Evolutionary conservation across 169 alveolate species (phyloP), one percentile per base, ranked within the genome.

Genomic region (Cryptosporidium sp.): DNA sequence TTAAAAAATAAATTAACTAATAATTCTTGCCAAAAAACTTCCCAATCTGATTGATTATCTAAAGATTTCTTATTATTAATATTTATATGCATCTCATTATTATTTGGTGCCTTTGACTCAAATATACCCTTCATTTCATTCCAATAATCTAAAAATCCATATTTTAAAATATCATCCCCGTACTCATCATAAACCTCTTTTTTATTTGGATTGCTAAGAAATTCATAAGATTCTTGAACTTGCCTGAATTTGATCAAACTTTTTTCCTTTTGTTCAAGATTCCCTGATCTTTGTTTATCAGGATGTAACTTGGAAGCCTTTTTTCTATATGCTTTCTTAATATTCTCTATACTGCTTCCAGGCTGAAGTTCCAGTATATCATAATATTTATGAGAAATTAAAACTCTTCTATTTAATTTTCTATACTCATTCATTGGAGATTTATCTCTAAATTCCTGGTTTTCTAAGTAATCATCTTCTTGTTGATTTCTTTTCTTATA

Each of bases 141-240:
- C 86, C 43, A 55, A 58, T 59, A 31, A 10, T 73, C 71, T 18
- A 73, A 73, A 10, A 73, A 35, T 12, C 86, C 86, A 35, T 55
- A 73, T n/a, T 73, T 73, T 16, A 73, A 26, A 52, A 59, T 59
- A 35, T 73, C 86, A 41, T 73, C 86, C 5, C 86, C 86, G 35
- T 73, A 73, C 21, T 73, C 86, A 31, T 73, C 86, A 35, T 73
- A 73, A 1, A 73, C n/a, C 21, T 29, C 86, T 35, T 73, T 73
- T 58, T 73, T 73, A 55, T 31, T 73, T 73, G 70, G 86, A 21
- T 73, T 73, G n/a, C 86, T 55, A 21, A 73, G 43, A 31, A 73
- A 21, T 23, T 73, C 86, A 73, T 73, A 73, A 59, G 86, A 65
- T 23, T 73, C 71, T 12, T 55, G 70, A 18, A 73, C 45, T 58